Base-by-base conservation (phyloP, 805 yeast species). In the Cyberlindnera galapagoensis region DNA sequence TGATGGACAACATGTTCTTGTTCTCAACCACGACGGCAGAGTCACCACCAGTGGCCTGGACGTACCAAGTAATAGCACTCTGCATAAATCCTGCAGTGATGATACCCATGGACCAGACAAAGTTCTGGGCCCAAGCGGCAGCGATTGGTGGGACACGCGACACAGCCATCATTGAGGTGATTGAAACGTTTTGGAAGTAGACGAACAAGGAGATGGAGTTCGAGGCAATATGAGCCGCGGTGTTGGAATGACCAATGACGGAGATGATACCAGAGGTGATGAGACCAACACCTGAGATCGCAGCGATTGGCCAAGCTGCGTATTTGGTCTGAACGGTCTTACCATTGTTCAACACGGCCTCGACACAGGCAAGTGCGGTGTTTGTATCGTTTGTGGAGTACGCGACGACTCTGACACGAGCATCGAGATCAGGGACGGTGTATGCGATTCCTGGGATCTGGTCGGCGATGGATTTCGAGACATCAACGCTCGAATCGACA, bases 181-280 rank as follows among this genome's bases (percentile, higher is more conserved):
- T 77, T 14, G 97, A 96, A 46, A 92, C 67, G 36, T 83, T 76
- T 65, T 92, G 99, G 73, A 90, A 92, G 60, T 92, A 92, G 34
- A 87, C 76, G 60, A 92, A 92, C 40, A 92, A 65, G 2, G 97
- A 84, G 53, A 90, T 80, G 12, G 95, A 80, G 62, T 92, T 92
- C 13, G 96, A 82, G n/a, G 97, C 95, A 52, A 92, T 87, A 55
- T 92, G 97, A 4, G 96, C 88, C 3, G 98, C 95, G 2, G 97
- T 90, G 39, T 79, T 76, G 13, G 92, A 78, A 55, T 88, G 92
- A 9, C 97, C 97, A 43, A 81, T 68, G 24, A 87, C 76, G 0
- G 95, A 84, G 21, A 86, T 76, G 35, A 86, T 71, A 16, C 95
- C 95, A 2, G 97, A 83, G 4, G 94, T 80, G 28, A 87, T 56